These are phyloP conservation scores for Conticribra guillardii DNA, from an alignment of 108 stramenopile genomes.

Conservation along the genomic window DNA sequence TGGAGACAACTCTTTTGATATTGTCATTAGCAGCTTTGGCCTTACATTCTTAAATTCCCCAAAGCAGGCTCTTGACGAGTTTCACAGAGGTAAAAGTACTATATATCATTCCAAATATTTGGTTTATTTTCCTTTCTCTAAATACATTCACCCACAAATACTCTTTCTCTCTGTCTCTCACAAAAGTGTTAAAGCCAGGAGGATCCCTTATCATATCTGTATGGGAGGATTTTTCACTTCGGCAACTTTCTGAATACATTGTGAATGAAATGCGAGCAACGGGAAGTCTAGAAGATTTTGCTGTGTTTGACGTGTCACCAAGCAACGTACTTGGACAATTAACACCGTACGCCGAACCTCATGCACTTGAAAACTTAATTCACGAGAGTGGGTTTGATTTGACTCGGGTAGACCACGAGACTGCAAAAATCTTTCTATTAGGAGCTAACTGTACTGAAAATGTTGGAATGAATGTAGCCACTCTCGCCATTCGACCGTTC, in stretches of 20 bases:
- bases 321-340: slow-evolving; percentile 12
- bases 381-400: slow-evolving; percentile 19
- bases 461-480: slow-evolving; percentile 33
- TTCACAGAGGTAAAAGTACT: slow-evolving; percentile 9
- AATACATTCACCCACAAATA: no score
- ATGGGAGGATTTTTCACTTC: slow-evolving; percentile 38
- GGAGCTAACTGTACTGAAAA: slow-evolving; percentile 22
- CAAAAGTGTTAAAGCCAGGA: slow-evolving; percentile 45
- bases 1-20: slow-evolving; percentile 36
- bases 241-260: slow-evolving; percentile 22
- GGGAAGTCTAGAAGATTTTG: slow-evolving; percentile 29
- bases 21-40: slow-evolving; percentile 44
- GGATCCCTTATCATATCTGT: slow-evolving; percentile 40
- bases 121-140: no score
- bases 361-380: slow-evolving; percentile 30
- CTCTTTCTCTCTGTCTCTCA: no score
- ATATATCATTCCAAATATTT: no score
- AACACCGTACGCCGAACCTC: slow-evolving; percentile 32
- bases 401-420: slow-evolving; percentile 43
- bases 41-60: slow-evolving; percentile 35
- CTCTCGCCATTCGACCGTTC: slow-evolving; percentile 34
- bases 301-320: slow-evolving; percentile 6
- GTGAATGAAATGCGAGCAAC: slow-evolving; percentile 25
- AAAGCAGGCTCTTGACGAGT: slow-evolving; percentile 23
- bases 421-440: slow-evolving; percentile 32